Evolutionary conservation across 176 grass and related monocot genomes (phyloP).

Genomic region (Zoysia pacifica): DNA sequence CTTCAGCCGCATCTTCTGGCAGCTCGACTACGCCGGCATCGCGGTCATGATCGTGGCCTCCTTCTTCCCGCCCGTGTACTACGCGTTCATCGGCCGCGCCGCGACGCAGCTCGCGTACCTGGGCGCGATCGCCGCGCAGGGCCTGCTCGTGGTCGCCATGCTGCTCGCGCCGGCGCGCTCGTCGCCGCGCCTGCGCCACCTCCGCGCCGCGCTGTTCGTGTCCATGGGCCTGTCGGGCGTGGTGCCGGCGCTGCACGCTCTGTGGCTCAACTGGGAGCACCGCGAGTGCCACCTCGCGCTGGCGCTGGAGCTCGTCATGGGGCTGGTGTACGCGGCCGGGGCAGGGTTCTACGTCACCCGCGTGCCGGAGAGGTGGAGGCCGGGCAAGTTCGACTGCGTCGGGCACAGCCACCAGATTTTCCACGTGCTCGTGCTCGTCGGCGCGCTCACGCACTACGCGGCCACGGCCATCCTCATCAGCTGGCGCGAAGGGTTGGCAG

Average conservation of each 20-base stretch:
- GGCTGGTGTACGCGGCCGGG: constrained; percentile 54
- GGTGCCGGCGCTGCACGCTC: constrained; percentile 73
- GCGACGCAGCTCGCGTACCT: constrained; percentile 59
- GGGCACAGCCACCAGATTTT: constrained; percentile 98
- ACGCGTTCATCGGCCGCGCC: constrained; percentile 69
- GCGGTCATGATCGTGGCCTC: constrained; percentile 90
- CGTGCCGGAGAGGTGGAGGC: constrained; percentile 86
- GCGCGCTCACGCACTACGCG: constrained; percentile 74
- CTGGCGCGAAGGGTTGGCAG: constrained; percentile 64
- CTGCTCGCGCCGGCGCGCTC: constrained; percentile 69
- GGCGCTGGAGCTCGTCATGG: constrained; percentile 77
- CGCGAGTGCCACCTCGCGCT: constrained; percentile 61
- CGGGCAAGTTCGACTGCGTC: constrained; percentile 66
- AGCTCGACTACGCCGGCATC: constrained; percentile 94
- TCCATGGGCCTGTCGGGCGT: constrained; percentile 71
- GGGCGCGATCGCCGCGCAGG: constrained; percentile 64
- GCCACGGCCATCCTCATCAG: constrained; percentile 65
- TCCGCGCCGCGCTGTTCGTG: constrained; percentile 70
- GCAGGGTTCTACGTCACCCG: constrained; percentile 71
- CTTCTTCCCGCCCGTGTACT: constrained; percentile 90
- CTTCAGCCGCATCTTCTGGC: constrained; percentile 76
- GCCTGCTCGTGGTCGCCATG: constrained; percentile 55
- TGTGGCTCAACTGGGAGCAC: constrained; percentile 62
- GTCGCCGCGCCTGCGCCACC: constrained; percentile 58
- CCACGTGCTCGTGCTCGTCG: constrained; percentile 78